Base-by-base conservation (phyloP, 1,139 yeast genomes). In the Candida gigantensis region DNA sequence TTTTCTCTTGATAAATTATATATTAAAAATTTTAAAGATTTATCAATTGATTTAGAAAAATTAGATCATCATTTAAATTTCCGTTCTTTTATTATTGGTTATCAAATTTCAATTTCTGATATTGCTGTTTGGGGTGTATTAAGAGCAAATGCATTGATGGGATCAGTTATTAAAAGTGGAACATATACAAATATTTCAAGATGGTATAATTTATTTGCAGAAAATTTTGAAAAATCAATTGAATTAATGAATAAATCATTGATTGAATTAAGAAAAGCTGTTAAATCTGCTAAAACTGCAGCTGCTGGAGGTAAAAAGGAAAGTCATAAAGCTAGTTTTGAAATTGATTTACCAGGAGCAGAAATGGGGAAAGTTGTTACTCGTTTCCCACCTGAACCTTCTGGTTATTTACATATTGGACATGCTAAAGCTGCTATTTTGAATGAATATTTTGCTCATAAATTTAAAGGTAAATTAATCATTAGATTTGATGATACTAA, bases 401-500 rank as follows among this genome's bases (percentile, higher is more conserved):
- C 95, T 68, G 97, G 97, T 72, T 90, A 88, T 66, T 76, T 92
- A 62, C 77, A 92, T 83, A 69, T 69, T 67, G 97, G 98, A 52
- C 98, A 92, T 60, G 97, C 96, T 46, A 92, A 92, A 68, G 97
- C 97, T 39, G 97, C 97, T 37, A 74, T 92, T 44, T 77, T 92
- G 58, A 92, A 92, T 72, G 94, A 90, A 68, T 90, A 88, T 69
- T 90, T 90, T 68, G 97, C 98, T 37, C 84, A 86, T 53, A 83
- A 79, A 55, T 90, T 89, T 73, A 84, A 90, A 55, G 97, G 98
- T 60, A 90, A 90, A 65, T 77, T 90, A 60, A 88, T 90, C 57
- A 82, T 92, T 55, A 82, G 98, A 68, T 92, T 90, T 60, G 98
- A 92, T 61, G 97, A 92, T 61, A 92, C 98, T 44, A 92, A 92